Conservation (phyloP, 2,329 filamentous ascomycete genomes). For the Colletotrichum sp. region DNA sequence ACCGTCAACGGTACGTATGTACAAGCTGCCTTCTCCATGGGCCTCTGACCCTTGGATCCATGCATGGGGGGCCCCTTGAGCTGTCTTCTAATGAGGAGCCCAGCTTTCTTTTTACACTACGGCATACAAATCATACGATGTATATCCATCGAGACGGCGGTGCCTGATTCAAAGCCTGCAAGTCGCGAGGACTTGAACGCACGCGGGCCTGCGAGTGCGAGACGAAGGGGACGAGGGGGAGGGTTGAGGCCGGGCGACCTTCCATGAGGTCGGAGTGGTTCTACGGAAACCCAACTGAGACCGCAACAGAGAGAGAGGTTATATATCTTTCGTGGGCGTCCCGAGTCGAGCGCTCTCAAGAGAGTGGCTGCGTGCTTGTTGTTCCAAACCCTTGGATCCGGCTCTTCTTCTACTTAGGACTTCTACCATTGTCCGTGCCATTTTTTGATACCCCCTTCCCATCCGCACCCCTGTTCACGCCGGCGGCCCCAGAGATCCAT, state of each 20-base stretch:
- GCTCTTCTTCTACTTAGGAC: not conserved
- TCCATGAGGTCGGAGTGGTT: not conserved
- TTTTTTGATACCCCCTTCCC: conserved; percentile 2
- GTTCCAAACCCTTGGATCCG: not conserved
- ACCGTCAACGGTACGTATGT: not conserved
- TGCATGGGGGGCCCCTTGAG: not conserved
- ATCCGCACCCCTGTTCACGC: not conserved
- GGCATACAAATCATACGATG: conserved; percentile 17
- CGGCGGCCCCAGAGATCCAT: conserved; percentile 1
- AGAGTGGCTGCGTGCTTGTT: not conserved
- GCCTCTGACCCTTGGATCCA: not conserved
- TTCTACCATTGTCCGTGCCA: not conserved
- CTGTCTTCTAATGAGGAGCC: conserved; percentile 2
- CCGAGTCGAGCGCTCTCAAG: not conserved
- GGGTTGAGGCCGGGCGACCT: not conserved
- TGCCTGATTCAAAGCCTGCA: not conserved
- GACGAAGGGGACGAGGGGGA: conserved; percentile 1
- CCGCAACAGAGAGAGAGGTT: not conserved
- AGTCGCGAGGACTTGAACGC: not conserved
- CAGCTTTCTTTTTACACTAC: conserved; percentile 12
- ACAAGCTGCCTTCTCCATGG: not conserved
- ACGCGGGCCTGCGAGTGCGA: not conserved
- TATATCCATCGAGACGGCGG: conserved; percentile 7
- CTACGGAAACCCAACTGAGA: not conserved
- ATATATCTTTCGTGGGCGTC: conserved; percentile 10